These are phyloP conservation scores for Populus tomentosa DNA, from an alignment of 441 rosid species.

Conservation along the genomic window DNA sequence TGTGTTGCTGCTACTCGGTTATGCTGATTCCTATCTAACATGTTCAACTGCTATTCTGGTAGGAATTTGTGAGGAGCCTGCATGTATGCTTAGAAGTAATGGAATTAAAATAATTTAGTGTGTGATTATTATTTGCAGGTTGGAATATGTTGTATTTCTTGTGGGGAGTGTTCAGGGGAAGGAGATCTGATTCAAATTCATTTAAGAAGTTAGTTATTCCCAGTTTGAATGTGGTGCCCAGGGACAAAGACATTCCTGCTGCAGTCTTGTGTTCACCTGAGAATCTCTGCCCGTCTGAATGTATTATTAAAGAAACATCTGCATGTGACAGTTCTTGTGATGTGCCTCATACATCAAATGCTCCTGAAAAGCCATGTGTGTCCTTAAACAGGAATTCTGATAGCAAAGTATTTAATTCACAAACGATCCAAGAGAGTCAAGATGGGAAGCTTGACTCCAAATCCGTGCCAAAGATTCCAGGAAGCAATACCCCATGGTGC, in stretches of 20 bases:
- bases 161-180: constrained; percentile 95
- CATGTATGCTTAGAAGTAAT: background rate
- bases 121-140: constrained; percentile 50
- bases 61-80: background rate
- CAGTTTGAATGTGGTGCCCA: constrained; percentile 27
- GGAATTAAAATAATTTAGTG: background rate
- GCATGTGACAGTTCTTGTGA: constrained; percentile 27
- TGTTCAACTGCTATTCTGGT: background rate
- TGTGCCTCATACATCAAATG: constrained; percentile 16
- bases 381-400: constrained; percentile 21
- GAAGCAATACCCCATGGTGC: constrained; percentile 15
- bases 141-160: constrained; percentile 90
- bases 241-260: constrained; percentile 25
- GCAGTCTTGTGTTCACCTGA: constrained; percentile 21
- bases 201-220: constrained; percentile 33
- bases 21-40: background rate
- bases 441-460: constrained; percentile 26
- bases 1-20: background rate
- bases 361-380: constrained; percentile 21
- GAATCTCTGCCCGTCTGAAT: constrained; percentile 28
- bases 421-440: constrained; percentile 23
- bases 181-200: constrained; percentile 39
- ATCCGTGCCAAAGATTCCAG: constrained; percentile 16
- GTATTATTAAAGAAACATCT: constrained; percentile 32
- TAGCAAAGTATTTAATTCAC: constrained; percentile 27